Conservation (phyloP, 352 stramenopile species). For the Blastocystis sp. region DNA sequence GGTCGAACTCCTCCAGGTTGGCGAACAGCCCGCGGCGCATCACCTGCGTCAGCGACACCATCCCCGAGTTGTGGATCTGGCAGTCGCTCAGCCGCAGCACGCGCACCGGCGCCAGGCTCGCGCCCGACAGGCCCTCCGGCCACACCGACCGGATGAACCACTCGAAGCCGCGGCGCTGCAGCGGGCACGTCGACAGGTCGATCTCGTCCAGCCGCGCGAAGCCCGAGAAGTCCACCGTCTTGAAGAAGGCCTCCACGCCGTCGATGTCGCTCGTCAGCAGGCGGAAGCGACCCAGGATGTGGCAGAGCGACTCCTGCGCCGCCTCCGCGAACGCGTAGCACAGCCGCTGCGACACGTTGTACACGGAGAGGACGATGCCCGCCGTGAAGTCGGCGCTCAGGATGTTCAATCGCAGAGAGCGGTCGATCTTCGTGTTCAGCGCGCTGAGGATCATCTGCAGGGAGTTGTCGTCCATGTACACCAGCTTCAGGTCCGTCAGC, state of each 20-base stretch:
- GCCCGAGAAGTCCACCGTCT: constrained; percentile 46
- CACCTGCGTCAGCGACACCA: constrained; percentile 39
- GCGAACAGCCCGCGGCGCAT: constrained; percentile 25
- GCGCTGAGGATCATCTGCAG: constrained; percentile 52
- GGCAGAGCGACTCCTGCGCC: constrained; percentile 22
- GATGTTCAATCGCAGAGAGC: constrained; percentile 45
- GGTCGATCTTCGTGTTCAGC: constrained; percentile 34
- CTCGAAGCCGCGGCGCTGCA: constrained; percentile 39
- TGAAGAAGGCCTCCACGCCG: constrained; percentile 65
- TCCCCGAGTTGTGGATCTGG: constrained; percentile 24
- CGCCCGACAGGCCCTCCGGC: constrained; percentile 32
- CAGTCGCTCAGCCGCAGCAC: constrained; percentile 9
- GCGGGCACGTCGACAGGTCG: constrained; percentile 29
- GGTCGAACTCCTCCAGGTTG: constrained; percentile 62
- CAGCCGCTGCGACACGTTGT: constrained; percentile 38
- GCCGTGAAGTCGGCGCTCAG: constrained; percentile 11
- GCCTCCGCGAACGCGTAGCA: constrained; percentile 62
- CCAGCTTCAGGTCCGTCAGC: constrained; percentile 56
- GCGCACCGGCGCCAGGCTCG: constrained; percentile 23
- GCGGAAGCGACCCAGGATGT: constrained; percentile 13
- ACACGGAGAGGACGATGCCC: constrained; percentile 22
- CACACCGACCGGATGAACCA: constrained; percentile 60
- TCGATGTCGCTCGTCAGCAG: constrained; percentile 47
- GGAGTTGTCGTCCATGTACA: constrained; percentile 54
- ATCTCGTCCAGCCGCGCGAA: constrained; percentile 53